Percentiles rank a stretch among this genome's conserved stretches.
Evolutionary conservation across 306 rosid genomes (phyloP).

Genomic region (Prosopis cineraria): DNA sequence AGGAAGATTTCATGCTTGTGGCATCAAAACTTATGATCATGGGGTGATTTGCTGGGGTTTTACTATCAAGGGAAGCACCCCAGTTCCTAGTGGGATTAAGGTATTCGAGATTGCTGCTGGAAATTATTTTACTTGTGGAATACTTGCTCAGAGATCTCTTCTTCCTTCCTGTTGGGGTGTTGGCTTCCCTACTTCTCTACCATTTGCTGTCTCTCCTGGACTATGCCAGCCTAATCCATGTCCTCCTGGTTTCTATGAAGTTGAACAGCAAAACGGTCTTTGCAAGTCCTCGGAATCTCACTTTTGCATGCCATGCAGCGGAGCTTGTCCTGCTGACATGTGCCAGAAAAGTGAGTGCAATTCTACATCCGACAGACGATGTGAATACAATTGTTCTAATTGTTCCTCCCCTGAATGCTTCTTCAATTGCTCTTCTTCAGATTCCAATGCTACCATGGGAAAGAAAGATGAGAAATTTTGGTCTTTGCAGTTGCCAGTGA

Average conservation of each 20-base stretch:
- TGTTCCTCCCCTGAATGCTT: constrained; percentile 56
- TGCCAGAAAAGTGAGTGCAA: constrained; percentile 56
- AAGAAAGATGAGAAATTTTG: constrained; percentile 17
- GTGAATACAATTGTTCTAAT: constrained; percentile 78
- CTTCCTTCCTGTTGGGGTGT: constrained; percentile 91
- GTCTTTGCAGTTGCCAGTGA: constrained; percentile 22
- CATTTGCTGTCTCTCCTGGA: constrained; percentile 74
- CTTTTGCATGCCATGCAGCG: constrained; percentile 76
- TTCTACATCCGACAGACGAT: constrained; percentile 59
- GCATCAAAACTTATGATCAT: constrained; percentile 72
- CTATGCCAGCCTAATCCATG: constrained; percentile 71
- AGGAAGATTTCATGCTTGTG: constrained; percentile 94
- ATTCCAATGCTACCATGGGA: constrained; percentile 14
- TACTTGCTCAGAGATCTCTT: constrained; percentile 72
- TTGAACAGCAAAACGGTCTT: constrained; percentile 45
- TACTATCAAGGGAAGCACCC: constrained; percentile 63
- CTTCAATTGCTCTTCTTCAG: constrained; percentile 30
- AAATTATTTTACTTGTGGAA: constrained; percentile 87
- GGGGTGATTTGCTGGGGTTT: constrained; percentile 91
- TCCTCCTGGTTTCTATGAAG: constrained; percentile 69
- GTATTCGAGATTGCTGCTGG: constrained; percentile 83
- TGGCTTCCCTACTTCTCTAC: constrained; percentile 80
- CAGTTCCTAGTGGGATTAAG: constrained; percentile 57
- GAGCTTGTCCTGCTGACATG: constrained; percentile 75
- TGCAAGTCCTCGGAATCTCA: constrained; percentile 58